Base-by-base conservation (phyloP, 2,329 filamentous ascomycete species). In the Teratosphaeriaceae sp. region DNA sequence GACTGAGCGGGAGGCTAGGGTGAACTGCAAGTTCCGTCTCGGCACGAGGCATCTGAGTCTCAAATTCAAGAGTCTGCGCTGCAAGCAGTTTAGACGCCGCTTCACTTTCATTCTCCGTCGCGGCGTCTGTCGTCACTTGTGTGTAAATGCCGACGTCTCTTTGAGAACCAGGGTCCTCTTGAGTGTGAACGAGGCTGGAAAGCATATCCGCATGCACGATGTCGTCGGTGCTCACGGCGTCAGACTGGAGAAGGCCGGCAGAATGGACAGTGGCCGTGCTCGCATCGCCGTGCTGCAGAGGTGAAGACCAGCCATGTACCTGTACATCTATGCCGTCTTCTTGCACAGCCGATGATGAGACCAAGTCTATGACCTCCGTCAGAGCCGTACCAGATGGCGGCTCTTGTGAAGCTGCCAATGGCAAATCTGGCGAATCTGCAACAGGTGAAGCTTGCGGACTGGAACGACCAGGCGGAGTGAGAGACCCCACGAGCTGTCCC, bases 1-100 rank as follows among this genome's bases (percentile, higher is more conserved):
- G 52, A 20, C 47, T 53, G 11, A 40, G 40, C 6, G 50, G 53
- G n/a, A 56, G 24, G 24, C 37, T 42, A 23, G 47, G 39, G 22
- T 45, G 43, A 12, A 41, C 33, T 20, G 20, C 15, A 16, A 42
- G 20, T 23, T 19, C n/a, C 20, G 20, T 20, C 19, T 11, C 21
- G 12, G 2, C 15, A 27, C 15, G 22, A 22, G 35, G 35, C 3
- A 41, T 22, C 24, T 41, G 38, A 8, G 38, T 31, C 29, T 41
- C 38, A 11, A 41, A 34, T n/a, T 29, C 15, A 15, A 15, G 23
- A 18, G 23, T 40, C 8, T 34, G 20, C 18, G 31, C 9, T 19
- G 11, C 4, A 3, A 20, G 15, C 5, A 18, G 31, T 3, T 34
- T 19, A 18, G n/a, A 4, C 20, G 12, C n/a, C 9, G 31, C 31